phyloP scores from a whole-genome alignment of 257 asterid genomes.

The Solanum pennellii region DNA sequence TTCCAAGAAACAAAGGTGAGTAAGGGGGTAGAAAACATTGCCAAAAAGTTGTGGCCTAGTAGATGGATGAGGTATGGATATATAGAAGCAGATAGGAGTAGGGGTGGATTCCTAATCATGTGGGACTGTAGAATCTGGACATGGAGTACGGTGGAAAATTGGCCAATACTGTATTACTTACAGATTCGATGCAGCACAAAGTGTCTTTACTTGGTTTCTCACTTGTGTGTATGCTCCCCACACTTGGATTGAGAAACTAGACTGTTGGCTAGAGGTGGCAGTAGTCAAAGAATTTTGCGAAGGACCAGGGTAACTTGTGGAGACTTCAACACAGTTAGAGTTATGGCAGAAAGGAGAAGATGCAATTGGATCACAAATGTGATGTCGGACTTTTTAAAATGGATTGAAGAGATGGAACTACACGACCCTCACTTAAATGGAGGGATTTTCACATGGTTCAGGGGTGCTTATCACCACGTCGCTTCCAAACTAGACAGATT shows the following conservation, averaged over 20 bases:
- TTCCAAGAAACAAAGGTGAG: neutral
- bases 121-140: neutral
- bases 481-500: neutral
- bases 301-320: neutral
- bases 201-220: neutral
- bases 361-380: neutral
- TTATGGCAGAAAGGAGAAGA: neutral
- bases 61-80: neutral
- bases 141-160: neutral
- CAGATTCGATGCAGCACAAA: neutral
- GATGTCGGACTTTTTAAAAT: neutral
- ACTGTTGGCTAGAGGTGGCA: neutral
- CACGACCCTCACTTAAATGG: neutral
- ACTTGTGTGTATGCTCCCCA: neutral
- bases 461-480: neutral
- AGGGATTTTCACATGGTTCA: neutral
- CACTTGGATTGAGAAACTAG: neutral
- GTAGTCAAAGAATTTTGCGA: neutral
- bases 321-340: neutral
- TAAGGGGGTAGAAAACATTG: neutral
- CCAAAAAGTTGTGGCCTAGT: neutral
- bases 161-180: neutral
- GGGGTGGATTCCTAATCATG: neutral
- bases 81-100: neutral
- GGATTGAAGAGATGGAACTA: neutral